Base-by-base conservation (phyloP, 2,329 filamentous ascomycete species). In the Trichoderma semiorbis region DNA sequence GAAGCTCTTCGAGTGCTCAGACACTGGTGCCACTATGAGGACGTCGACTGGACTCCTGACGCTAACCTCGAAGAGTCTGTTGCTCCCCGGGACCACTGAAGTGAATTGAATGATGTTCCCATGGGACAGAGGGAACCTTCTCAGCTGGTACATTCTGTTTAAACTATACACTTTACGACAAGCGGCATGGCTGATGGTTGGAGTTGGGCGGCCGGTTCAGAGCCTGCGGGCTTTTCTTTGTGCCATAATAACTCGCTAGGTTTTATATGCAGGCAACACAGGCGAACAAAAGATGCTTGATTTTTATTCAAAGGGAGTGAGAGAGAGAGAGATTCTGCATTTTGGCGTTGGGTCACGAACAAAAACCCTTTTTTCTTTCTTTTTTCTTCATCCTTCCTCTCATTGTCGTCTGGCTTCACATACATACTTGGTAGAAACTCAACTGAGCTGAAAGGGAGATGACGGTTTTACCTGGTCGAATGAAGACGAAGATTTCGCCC, bases 11-110 rank as follows among this genome's bases (percentile, higher is more conserved):
- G 77, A 7, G 77, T 85, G 5, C 77, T 87, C 74, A 79, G 79
- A 3, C 77, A 79, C 28, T 87, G 85, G 83, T 83, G 82, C 58
- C 79, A 80, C 10, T 80, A 82, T 3, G 84, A 87, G 72, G 77
- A 78, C 6, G 81, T 86, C n/a, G 78, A 81, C 21, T 88, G 85
- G 86, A 75, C 77, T n/a, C 80, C 83, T 1, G 80, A 83, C 74
- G 76, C 83, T 30, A 75, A 74, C 18, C 72, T 78, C 14, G 75
- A 72, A 55, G 78, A 80, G 68, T 69, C 67, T 30, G 61, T 71
- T n/a, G 69, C 39, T 5, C 30, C 53, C 53, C 34, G 39, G 26
- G 63, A 21, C 11, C 24, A 32, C n/a, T 61, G 53, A 58, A 53
- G 34, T 26, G 50, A 58, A 67, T 11, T 24, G 18, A 21, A 39